These are phyloP conservation scores for Castanopsis chinensis DNA, from an alignment of 306 rosid species.

Conservation along the genomic window DNA sequence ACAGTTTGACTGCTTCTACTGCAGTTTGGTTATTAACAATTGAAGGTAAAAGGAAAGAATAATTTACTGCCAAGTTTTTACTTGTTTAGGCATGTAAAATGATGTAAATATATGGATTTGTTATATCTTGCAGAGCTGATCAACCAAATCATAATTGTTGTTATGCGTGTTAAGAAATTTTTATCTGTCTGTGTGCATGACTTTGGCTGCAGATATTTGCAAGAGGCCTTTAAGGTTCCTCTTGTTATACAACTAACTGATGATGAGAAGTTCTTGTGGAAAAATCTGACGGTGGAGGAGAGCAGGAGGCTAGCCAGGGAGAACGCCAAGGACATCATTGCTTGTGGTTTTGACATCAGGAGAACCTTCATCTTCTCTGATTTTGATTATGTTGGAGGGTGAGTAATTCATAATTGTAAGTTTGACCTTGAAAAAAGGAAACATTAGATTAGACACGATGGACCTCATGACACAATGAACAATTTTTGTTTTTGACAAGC, in stretches of 20 bases:
- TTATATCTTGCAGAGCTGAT: no score
- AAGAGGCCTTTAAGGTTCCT: slow-evolving; percentile 95
- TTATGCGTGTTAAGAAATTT: slow-evolving; percentile 3
- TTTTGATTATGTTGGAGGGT: slow-evolving; percentile 84
- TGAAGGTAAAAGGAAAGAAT: no score
- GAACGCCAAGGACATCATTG: slow-evolving; percentile 92
- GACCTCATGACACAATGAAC: neutral
- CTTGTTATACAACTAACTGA: slow-evolving; percentile 92
- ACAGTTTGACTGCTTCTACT: no score
- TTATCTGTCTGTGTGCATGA: slow-evolving; percentile 7
- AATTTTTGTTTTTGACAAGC: neutral
- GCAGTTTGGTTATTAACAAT: no score
- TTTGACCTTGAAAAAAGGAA: neutral
- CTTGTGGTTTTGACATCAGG: slow-evolving; percentile 90
- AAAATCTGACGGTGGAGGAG: slow-evolving; percentile 73
- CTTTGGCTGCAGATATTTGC: slow-evolving; percentile 69
- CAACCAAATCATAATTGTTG: no score
- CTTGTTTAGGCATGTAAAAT: no score
- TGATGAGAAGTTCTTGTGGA: slow-evolving; percentile 95
- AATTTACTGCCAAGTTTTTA: no score
- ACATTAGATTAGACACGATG: neutral
- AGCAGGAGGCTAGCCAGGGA: slow-evolving; percentile 82
- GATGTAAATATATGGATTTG: no score
- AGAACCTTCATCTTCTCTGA: slow-evolving; percentile 85
- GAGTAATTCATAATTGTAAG: slow-evolving; percentile 25